Evolutionary conservation across 768 basidiomycete genomes (phyloP).

Genomic region (Lentinus tigrinus): DNA sequence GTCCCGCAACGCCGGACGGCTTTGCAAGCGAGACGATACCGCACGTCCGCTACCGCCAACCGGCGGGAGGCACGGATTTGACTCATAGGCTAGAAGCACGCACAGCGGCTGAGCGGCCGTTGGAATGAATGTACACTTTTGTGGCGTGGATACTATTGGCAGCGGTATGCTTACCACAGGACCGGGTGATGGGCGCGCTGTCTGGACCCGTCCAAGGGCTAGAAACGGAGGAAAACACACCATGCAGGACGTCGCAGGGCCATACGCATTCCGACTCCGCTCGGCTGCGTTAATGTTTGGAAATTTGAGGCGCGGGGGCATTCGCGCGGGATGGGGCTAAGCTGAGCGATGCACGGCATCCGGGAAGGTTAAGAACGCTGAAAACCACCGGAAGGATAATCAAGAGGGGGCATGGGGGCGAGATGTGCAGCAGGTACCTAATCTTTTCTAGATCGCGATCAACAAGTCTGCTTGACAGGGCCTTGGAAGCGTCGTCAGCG

Average conservation of each 20-base stretch:
- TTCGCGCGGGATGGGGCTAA: neutral
- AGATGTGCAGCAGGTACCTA: neutral
- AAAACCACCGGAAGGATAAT: neutral
- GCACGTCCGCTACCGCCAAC: neutral
- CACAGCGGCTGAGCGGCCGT: neutral
- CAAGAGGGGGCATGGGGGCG: neutral
- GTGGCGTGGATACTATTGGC: no score
- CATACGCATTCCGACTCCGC: neutral
- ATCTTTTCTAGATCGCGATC: neutral
- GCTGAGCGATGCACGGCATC: neutral
- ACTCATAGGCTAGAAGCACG: neutral
- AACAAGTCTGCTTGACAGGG: neutral
- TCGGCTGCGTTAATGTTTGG: neutral
- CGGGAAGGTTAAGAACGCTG: neutral
- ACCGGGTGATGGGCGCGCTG: neutral
- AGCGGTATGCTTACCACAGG: neutral
- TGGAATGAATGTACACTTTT: neutral
- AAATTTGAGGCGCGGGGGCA: neutral
- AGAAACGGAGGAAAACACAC: neutral
- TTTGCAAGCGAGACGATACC: neutral
- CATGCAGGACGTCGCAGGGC: neutral
- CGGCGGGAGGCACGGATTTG: neutral
- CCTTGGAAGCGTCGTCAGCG: neutral
- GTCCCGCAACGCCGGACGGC: neutral
- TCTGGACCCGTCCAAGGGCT: neutral